Evolutionary conservation across 768 basidiomycete genomes (phyloP), one percentile per base, ranked within the genome.

Genomic region (Boletellus ananiceps): DNA sequence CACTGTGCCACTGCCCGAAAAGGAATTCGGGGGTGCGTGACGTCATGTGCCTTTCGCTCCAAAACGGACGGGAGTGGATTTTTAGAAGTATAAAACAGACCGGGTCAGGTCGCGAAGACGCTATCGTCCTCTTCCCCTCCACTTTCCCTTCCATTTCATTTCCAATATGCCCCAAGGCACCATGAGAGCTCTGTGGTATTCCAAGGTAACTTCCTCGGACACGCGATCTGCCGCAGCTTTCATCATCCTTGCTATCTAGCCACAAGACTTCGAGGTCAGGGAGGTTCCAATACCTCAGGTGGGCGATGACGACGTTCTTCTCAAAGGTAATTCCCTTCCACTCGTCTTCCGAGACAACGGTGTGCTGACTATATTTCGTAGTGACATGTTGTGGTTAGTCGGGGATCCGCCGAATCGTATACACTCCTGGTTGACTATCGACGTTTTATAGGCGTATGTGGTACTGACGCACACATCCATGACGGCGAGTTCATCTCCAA

Each of bases 181-280:
- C 21, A 89, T 90, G 87, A 79, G 80, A 67, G 87, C 87, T 15
- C 69, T 88, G 57, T 88, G 78, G 72, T 90, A 88, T 70, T 76
- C 76, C 59, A 74, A 74, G 54, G 86, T 87, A 56, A 36, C 70
- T 2, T 5, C 51, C 5, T 62, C 16, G 39, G 16, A 39, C 31
- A 9, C n/a, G 14, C 25, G 14, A 41, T 19, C 21, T 40, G 47
- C 38, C 43, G 4, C 43, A 18, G 11, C 29, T 56, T 53, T 57
- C 38, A 65, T 38, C 16, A 37, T 43, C n/a, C 6, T 38, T 44
- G 21, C 50, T 43, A 36, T 64, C 54, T 58, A 87, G 84, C 81
- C 87, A 46, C 69, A 72, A 58, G 66, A 86, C 43, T 89, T 88
- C 57, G 78, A 80, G 48, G 74, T 88, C 50, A 81, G 74, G 57